Evolutionary conservation across 2,329 filamentous ascomycete genomes (phyloP).

Genomic region (Fusarium mexicanum): DNA sequence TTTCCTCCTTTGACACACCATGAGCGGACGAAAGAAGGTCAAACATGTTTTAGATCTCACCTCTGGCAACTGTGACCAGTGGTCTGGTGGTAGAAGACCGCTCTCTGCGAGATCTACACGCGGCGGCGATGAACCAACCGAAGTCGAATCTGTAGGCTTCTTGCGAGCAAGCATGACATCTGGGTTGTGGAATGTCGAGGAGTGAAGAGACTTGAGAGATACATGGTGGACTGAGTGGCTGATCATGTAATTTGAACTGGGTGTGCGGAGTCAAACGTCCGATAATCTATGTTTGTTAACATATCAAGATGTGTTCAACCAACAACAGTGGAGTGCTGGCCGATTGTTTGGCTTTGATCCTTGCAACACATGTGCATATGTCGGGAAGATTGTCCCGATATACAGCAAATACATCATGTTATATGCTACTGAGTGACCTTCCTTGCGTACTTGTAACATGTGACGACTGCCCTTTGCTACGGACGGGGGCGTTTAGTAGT

Average conservation of each 20-base stretch:
- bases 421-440: background rate
- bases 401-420: background rate
- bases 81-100: background rate
- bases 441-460: accelerated
- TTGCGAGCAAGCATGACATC: background rate
- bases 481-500: background rate
- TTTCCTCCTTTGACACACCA: background rate
- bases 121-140: background rate
- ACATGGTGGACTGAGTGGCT: accelerated
- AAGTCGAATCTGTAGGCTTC: accelerated
- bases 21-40: accelerated
- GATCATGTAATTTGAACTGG: background rate
- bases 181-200: accelerated
- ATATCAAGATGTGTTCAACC: background rate
- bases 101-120: accelerated
- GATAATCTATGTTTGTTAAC: background rate
- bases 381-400: background rate
- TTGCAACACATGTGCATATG: background rate
- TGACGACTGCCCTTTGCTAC: background rate
- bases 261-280: background rate
- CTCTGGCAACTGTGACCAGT: background rate
- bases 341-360: background rate
- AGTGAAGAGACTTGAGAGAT: accelerated
- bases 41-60: accelerated
- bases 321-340: background rate